Conservation (phyloP, 2,329 filamentous ascomycete genomes). For the Ophiostoma sp. region DNA sequence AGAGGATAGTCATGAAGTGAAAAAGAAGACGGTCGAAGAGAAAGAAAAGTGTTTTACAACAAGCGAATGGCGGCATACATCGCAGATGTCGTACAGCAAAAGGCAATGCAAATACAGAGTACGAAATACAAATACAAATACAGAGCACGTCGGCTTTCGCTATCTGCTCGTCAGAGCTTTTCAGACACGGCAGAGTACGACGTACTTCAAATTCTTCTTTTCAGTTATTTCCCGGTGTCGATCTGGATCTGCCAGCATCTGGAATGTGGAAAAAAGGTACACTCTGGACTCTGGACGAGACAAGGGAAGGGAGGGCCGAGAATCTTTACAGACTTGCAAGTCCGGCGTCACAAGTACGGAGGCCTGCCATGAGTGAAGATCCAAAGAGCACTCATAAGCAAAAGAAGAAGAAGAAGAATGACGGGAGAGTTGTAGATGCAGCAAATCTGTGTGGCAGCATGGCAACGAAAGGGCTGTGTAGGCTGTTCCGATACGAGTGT, state of each 20-base stretch:
- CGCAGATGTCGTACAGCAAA: no score
- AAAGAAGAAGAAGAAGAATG: not conserved
- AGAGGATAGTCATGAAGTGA: not conserved
- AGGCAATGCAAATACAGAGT: no score
- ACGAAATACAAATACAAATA: no score
- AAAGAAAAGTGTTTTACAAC: not conserved
- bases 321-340: not conserved
- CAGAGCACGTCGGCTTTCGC: no score
- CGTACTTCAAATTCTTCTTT: not conserved
- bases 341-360: not conserved
- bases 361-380: not conserved
- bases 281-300: not conserved
- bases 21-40: not conserved
- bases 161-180: not conserved
- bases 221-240: not conserved
- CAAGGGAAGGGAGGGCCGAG: not conserved
- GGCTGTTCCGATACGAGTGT: no score
- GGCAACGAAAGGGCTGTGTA: no score
- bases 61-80: constrained; percentile 5
- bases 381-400: not conserved
- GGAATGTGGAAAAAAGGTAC: constrained; percentile 2
- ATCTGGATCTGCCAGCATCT: not conserved
- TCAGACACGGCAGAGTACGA: no score
- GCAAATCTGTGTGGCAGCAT: no score
- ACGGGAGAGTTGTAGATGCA: no score